These are phyloP conservation scores for Corchorus capsularis DNA, from an alignment of 345 rosid species.

Conservation along the genomic window DNA sequence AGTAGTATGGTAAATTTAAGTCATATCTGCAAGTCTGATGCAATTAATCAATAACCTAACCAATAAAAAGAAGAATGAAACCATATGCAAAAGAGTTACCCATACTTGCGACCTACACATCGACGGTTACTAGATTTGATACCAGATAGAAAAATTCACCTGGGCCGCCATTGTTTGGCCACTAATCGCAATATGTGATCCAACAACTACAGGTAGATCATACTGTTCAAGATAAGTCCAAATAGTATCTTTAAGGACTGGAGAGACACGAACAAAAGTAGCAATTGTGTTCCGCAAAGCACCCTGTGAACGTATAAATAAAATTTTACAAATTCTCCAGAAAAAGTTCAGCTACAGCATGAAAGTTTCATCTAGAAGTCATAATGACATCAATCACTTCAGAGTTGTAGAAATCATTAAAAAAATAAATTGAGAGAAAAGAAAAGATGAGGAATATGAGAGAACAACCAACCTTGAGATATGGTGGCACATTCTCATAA, in stretches of 20 bases:
- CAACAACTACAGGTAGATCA: constrained; percentile 92
- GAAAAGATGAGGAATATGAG: neutral
- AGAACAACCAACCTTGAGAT: constrained; percentile 65
- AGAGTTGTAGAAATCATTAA: constrained; percentile 22
- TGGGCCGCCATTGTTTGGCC: constrained; percentile 58
- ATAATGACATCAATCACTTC: constrained; percentile 16
- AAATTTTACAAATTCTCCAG: constrained; percentile 14
- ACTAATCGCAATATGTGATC: constrained; percentile 49
- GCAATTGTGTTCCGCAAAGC: constrained; percentile 85
- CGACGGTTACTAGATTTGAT: neutral
- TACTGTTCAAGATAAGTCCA: constrained; percentile 94
- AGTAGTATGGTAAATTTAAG: neutral
- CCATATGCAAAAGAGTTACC: neutral
- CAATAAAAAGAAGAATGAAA: neutral
- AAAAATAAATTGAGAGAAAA: neutral
- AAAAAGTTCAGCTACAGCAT: neutral
- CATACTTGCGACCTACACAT: constrained; percentile 16
- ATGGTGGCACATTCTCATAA: constrained; percentile 91
- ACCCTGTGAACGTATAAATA: constrained; percentile 56
- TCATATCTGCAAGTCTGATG: neutral
- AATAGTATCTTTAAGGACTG: constrained; percentile 65
- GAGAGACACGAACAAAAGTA: constrained; percentile 74
- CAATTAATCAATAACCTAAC: constrained; percentile 5
- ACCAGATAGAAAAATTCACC: constrained; percentile 36
- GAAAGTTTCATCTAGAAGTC: neutral